Percentiles rank a stretch among this genome's conserved stretches.
Evolutionary conservation across 2,329 filamentous ascomycete genomes (phyloP).

Genomic region (Trichoderma sp.): DNA sequence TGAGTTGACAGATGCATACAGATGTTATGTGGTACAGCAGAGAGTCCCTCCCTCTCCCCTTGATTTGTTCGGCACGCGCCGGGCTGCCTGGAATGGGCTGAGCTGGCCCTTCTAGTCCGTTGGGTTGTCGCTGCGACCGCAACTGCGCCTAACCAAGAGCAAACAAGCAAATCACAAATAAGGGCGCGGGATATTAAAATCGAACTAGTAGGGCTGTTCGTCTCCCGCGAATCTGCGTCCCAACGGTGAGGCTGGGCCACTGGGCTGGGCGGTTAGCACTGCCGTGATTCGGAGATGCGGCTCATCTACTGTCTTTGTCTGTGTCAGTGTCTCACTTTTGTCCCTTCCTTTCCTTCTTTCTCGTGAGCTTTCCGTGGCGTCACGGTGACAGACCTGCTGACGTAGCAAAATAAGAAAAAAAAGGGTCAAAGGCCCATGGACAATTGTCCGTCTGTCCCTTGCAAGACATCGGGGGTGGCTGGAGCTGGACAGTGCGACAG

Average conservation of each 20-base stretch:
- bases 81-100: neutral
- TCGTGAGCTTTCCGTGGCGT: neutral
- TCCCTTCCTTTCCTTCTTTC: neutral
- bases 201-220: conserved; percentile 8
- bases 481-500: conserved; percentile 7
- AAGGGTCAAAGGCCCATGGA: neutral
- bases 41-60: neutral
- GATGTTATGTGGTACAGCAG: neutral
- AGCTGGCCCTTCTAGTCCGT: neutral
- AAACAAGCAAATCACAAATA: neutral
- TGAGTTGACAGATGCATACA: neutral
- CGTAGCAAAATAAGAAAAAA: neutral
- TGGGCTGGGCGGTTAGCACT: neutral
- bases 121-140: neutral
- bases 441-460: neutral
- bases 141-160: neutral
- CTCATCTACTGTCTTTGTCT: neutral
- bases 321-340: neutral
- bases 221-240: conserved; percentile 4
- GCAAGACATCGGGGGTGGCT: neutral
- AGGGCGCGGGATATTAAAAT: neutral
- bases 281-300: conserved; percentile 3
- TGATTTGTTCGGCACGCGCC: conserved; percentile 10
- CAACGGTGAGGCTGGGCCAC: conserved; percentile 1
- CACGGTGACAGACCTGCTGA: neutral